A percentile compares a stretch with the other conserved stretches of the same genome.
These are phyloP conservation scores for Trebouxia sp. DNA, from an alignment of 139 green algal genomes.

Conservation along the genomic window DNA sequence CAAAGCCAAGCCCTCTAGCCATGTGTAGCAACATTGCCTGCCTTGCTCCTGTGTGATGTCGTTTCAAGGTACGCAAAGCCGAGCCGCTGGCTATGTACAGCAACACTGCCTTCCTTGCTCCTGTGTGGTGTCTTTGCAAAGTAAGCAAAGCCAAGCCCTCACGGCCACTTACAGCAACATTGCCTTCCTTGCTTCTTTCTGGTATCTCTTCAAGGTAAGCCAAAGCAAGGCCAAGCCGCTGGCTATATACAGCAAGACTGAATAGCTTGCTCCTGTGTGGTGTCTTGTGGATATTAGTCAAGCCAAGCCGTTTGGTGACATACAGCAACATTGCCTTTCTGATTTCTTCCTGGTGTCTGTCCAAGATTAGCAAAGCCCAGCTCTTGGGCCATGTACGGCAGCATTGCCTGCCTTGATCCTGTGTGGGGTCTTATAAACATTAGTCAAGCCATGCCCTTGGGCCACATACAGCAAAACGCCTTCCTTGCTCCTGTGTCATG, in stretches of 20 bases:
- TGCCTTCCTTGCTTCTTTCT: background rate
- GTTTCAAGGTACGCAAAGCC: background rate
- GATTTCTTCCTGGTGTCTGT: background rate
- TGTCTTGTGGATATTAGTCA: background rate
- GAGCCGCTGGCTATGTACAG: background rate
- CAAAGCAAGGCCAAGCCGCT: too few species aligned
- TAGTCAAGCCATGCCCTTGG: too few species aligned
- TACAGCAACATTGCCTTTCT: background rate
- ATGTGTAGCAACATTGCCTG: background rate
- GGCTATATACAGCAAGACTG: too few species aligned
- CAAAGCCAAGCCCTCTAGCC: background rate
- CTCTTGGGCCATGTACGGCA: too few species aligned
- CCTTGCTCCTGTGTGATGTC: background rate
- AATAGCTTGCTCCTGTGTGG: too few species aligned
- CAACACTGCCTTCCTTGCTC: background rate
- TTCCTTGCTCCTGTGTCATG: background rate
- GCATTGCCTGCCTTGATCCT: too few species aligned
- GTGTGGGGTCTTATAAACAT: background rate
- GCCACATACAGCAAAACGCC: background rate
- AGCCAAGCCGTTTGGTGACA: too few species aligned
- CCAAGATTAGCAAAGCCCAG: background rate
- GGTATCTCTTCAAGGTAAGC: background rate
- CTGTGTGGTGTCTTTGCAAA: background rate
- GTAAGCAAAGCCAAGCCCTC: too few species aligned
- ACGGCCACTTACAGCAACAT: background rate